Base-by-base conservation (phyloP, 148 eudicot species). In the Rhododendron simsii region DNA sequence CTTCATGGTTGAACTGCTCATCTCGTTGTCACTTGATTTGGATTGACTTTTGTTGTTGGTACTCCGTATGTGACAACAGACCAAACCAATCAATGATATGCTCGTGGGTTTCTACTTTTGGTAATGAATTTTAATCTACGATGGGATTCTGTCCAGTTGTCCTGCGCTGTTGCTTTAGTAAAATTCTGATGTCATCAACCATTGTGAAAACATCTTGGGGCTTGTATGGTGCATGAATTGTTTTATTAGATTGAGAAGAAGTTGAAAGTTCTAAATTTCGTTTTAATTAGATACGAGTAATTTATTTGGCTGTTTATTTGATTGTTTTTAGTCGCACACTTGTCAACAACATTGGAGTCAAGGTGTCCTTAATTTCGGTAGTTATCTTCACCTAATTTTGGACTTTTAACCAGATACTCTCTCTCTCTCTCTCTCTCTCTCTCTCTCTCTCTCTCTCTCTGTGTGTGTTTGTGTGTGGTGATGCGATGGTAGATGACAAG, bases 51-150 rank as follows among this genome's bases (percentile, higher is more conserved):
- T 50, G 81, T 30, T 71, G 76, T 50, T 28, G 26, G 51, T 84
- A 33, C 35, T 33, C 1, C 35, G 35, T 33, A 84, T 51, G 76
- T 71, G 30, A 73, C 47, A 30, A 18, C 20, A 30, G 45, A 71
- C 41, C 76, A 14, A 26, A 48, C 79, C 20, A 23, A 35, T 39
- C 85, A 69, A 84, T 20, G 86, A 84, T 35, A 84, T 51, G 48
- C 80, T 75, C 21, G 6, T 35, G 76, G 65, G 81, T 74, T 63
- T 83, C 44, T 33, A 12, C 30, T 83, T 41, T 84, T 30, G 20
- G 44, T 81, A 10, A 7, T 33, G 28, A 57, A 81, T 65, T 35
- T 35, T 7, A 1, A 35, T 81, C 45, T 71, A 33, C 9, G 20
- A 4, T 33, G 4, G 76, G 41, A 30, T 14, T 71, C 41, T 33